A percentile compares a stretch with the other conserved stretches of the same genome.
These are phyloP conservation scores for Amanita subjunquillea DNA, from an alignment of 768 basidiomycete genomes.

Conservation along the genomic window DNA sequence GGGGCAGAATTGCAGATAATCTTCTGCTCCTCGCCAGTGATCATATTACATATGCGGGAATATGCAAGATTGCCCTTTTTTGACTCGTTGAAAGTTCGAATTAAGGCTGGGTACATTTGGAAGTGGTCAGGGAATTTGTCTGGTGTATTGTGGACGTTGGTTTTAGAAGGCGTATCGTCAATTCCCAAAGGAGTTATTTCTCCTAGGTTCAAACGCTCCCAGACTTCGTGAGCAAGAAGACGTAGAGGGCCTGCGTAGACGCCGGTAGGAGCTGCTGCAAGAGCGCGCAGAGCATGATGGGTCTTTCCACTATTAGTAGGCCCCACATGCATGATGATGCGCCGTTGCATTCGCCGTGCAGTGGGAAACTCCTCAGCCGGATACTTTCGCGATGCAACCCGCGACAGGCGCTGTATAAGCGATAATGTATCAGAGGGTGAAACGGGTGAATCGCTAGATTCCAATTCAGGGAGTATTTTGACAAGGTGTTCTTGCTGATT, in stretches of 20 bases:
- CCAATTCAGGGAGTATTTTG: constrained; percentile 1
- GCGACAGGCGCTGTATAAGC: constrained; percentile 11
- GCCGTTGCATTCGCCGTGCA: constrained; percentile 57
- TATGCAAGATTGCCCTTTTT: constrained; percentile 32
- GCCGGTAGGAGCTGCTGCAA: constrained; percentile 65
- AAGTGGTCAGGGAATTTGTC: constrained; percentile 15
- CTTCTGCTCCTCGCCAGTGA: constrained; percentile 87
- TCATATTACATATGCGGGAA: constrained; percentile 66
- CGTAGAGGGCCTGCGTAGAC: constrained; percentile 89
- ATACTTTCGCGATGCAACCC: constrained; percentile 25
- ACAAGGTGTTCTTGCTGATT: constrained; percentile 14
- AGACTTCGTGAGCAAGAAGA: constrained; percentile 92
- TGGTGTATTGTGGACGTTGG: constrained; percentile 9
- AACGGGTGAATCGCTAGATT: constrained; percentile 28
- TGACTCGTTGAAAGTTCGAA: background rate
- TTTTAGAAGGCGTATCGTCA: constrained; percentile 17
- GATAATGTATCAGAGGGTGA: constrained; percentile 15
- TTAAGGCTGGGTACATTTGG: constrained; percentile 8
- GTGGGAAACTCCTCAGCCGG: constrained; percentile 36
- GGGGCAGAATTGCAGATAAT: constrained; percentile 47
- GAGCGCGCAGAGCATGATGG: constrained; percentile 80
- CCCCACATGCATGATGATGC: constrained; percentile 91
- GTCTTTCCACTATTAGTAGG: constrained; percentile 99
- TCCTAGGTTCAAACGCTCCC: constrained; percentile 82
- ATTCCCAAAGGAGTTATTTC: constrained; percentile 70